Evolutionary conservation across 1,284 basidiomycete genomes (phyloP).

Genomic region (Paramarasmius palmivorus): DNA sequence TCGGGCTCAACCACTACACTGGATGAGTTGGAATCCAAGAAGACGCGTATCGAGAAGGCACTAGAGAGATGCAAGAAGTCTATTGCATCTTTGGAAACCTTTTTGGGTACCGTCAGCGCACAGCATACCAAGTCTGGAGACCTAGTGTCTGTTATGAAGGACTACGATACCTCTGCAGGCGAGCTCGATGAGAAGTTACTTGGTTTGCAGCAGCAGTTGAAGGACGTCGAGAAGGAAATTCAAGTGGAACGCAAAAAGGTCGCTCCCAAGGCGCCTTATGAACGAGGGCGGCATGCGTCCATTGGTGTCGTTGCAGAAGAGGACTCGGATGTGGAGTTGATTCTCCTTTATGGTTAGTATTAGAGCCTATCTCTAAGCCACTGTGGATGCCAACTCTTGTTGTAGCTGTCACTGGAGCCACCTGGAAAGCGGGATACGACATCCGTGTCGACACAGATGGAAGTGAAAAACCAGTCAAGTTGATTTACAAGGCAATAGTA

Average conservation of each 20-base stretch:
- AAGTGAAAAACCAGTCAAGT: slow-evolving; percentile 27
- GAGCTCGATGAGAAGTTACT: slow-evolving; percentile 29
- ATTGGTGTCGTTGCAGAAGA: slow-evolving; percentile 33
- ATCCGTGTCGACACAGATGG: slow-evolving; percentile 33
- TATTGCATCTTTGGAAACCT: slow-evolving; percentile 19
- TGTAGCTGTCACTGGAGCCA: slow-evolving; percentile 29
- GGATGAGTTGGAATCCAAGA: slow-evolving; percentile 20
- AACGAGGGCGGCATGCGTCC: slow-evolving; percentile 25
- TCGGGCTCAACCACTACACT: slow-evolving; percentile 10
- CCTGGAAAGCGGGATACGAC: slow-evolving; percentile 32
- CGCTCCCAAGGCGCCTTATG: background rate
- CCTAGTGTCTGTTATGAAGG: slow-evolving; percentile 21
- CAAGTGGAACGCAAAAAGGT: background rate
- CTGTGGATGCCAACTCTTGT: background rate
- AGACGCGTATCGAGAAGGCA: slow-evolving; percentile 20
- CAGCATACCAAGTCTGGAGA: slow-evolving; percentile 23
- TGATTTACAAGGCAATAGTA: slow-evolving; percentile 34
- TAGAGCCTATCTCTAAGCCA: background rate
- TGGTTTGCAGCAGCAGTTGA: slow-evolving; percentile 7
- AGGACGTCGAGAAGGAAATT: slow-evolving; percentile 4
- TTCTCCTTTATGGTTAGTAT: slow-evolving; percentile 33
- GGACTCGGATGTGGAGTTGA: slow-evolving; percentile 34
- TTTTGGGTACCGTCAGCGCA: slow-evolving; percentile 21
- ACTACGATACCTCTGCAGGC: slow-evolving; percentile 24
- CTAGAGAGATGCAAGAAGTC: slow-evolving; percentile 25